Evolutionary conservation across 2,329 filamentous ascomycete species (phyloP).

Genomic region (Ophiostoma triangulosporum): DNA sequence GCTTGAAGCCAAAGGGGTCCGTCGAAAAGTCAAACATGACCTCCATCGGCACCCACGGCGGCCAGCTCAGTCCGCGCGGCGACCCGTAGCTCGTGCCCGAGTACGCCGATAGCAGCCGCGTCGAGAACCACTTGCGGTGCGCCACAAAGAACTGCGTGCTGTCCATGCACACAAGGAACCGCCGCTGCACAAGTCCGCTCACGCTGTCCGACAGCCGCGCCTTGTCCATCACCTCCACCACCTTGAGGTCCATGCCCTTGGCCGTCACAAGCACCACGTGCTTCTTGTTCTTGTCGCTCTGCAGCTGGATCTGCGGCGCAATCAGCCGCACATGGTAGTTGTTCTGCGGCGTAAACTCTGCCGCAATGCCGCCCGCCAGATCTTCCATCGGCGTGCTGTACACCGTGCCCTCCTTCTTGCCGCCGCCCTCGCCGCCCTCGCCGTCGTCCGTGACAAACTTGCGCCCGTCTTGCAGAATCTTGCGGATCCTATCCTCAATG

Average conservation of each 20-base stretch:
- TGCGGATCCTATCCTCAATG: constrained; percentile 73
- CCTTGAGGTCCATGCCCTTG: constrained; percentile 96
- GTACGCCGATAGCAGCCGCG: constrained; percentile 79
- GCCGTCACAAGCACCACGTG: constrained; percentile 93
- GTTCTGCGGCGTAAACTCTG: constrained; percentile 81
- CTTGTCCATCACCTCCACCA: constrained; percentile 97
- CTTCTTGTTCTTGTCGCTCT: constrained; percentile 96
- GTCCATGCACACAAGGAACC: constrained; percentile 91
- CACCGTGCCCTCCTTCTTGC: constrained; percentile 12
- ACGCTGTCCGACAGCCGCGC: constrained; percentile 83
- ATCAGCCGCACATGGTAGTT: constrained; percentile 92
- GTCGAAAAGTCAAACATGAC: constrained; percentile 94
- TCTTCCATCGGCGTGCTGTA: constrained; percentile 40
- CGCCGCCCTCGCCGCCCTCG: constrained; percentile 15
- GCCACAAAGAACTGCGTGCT: constrained; percentile 97
- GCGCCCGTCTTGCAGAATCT: constrained; percentile 71
- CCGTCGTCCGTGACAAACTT: constrained; percentile 64
- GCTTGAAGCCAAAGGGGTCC: constrained; percentile 94
- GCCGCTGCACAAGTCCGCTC: constrained; percentile 85
- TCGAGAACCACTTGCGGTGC: constrained; percentile 78
- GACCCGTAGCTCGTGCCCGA: constrained; percentile 88
- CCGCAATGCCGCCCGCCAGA: constrained; percentile 61
- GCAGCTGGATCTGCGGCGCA: constrained; percentile 92
- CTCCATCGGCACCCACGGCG: constrained; percentile 95
- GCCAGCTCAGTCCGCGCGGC: constrained; percentile 75